phyloP scores from a whole-genome alignment of 495 filamentous ascomycete genomes.

The Aspergillus cristatus region DNA sequence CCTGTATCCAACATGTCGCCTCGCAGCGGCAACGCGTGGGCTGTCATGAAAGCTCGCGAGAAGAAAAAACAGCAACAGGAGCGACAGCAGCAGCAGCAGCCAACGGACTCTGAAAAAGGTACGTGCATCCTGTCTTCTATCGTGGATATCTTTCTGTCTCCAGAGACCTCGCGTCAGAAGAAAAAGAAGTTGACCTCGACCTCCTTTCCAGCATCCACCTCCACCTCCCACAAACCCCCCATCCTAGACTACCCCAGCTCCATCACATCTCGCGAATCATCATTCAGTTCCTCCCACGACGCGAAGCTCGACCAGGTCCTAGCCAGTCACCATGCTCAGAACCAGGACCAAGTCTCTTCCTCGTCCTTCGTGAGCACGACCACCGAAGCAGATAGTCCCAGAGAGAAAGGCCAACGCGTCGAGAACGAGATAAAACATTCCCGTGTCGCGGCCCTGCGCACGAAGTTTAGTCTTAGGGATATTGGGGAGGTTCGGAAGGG shows the following conservation, averaged over 20 bases:
- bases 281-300: too few species aligned
- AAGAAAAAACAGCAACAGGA: constrained; percentile 5
- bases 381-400: constrained; percentile 7
- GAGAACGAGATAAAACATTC: constrained; percentile 18
- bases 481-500: constrained; percentile 22
- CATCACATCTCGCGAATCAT: too few species aligned
- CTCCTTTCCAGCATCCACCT: too few species aligned
- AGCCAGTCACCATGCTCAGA: too few species aligned
- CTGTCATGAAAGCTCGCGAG: constrained; percentile 14
- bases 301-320: too few species aligned
- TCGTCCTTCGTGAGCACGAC: constrained; percentile 11
- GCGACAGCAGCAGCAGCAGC: constrained; percentile 1
- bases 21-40: constrained; percentile 22
- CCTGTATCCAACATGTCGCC: constrained; percentile 7
- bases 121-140: not conserved
- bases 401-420: not conserved
- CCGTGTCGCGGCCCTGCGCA: constrained; percentile 16
- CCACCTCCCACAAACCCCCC: too few species aligned
- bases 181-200: too few species aligned
- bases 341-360: too few species aligned
- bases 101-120: not conserved
- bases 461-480: constrained; percentile 29
- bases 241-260: too few species aligned
- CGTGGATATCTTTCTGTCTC: not conserved
- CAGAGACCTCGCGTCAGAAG: not conserved